Evolutionary conservation across 768 basidiomycete genomes (phyloP).

Genomic region (Naganishia kalamii): DNA sequence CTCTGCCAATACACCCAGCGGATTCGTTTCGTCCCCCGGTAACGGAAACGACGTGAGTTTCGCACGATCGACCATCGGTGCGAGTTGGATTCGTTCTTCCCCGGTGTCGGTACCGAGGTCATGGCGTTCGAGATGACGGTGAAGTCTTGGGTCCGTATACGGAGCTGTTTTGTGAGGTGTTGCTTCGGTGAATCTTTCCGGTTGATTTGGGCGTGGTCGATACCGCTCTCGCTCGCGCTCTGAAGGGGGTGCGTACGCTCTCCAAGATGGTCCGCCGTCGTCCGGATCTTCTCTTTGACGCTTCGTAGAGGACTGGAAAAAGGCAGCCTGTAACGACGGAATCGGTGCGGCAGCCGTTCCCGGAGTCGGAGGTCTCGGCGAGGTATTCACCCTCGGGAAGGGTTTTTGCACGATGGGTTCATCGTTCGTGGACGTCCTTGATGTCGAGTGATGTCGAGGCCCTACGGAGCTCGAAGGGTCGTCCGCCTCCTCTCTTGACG

Average conservation of each 20-base stretch:
- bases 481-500: too few species aligned
- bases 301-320: neutral
- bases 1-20: slow-evolving; percentile 33
- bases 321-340: slow-evolving; percentile 2
- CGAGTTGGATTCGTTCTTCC: neutral
- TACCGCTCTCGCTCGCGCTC: neutral
- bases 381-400: too few species aligned
- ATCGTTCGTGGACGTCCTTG: too few species aligned
- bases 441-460: too few species aligned
- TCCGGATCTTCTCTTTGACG: neutral
- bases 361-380: neutral
- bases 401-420: too few species aligned
- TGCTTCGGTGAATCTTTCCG: too few species aligned
- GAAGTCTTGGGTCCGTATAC: too few species aligned
- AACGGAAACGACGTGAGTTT: slow-evolving; percentile 31
- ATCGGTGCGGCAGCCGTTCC: neutral
- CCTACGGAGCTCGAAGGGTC: too few species aligned
- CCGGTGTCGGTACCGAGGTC: neutral
- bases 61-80: slow-evolving; percentile 11
- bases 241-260: neutral
- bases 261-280: neutral
- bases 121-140: neutral
- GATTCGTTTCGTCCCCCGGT: slow-evolving; percentile 34
- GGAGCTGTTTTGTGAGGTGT: too few species aligned
- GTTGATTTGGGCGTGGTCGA: too few species aligned